These are phyloP conservation scores for Yamadazyma songkhlaensis DNA, from an alignment of 1,139 yeast species.

Conservation along the genomic window DNA sequence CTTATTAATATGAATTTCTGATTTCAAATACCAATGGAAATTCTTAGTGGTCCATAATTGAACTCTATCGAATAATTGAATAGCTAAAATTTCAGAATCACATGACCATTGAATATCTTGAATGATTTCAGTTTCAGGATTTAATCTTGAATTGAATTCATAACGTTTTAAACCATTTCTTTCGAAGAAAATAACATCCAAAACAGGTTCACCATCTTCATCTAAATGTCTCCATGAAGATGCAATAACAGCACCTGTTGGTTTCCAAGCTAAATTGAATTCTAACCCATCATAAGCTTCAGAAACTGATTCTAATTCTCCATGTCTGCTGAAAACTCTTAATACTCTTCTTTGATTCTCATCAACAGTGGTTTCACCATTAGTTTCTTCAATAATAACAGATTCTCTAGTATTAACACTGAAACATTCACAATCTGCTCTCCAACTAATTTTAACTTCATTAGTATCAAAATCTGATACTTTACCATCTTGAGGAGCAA, in stretches of 20 bases:
- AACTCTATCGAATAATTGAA: conserved; percentile 57
- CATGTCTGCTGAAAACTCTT: conserved; percentile 79
- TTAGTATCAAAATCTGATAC: conserved; percentile 52
- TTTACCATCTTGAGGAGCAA: conserved; percentile 67
- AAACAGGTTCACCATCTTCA: conserved; percentile 42
- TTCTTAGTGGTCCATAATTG: conserved; percentile 92
- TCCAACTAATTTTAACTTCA: conserved; percentile 68
- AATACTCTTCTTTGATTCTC: conserved; percentile 65
- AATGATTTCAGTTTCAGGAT: conserved; percentile 45
- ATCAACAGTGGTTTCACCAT: conserved; percentile 19
- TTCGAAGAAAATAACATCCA: conserved; percentile 78
- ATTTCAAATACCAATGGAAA: conserved; percentile 94
- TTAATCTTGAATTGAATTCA: conserved; percentile 68
- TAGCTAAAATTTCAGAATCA: conserved; percentile 74
- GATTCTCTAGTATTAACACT: conserved; percentile 64
- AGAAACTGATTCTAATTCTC: conserved; percentile 75
- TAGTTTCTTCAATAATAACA: conserved; percentile 38
- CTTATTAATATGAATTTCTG: conserved; percentile 50
- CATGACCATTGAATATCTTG: conserved; percentile 74
- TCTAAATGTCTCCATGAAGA: conserved; percentile 64
- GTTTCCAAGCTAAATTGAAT: conserved; percentile 78
- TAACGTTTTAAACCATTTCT: conserved; percentile 92
- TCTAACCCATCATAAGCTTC: conserved; percentile 89
- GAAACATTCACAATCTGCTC: conserved; percentile 91
- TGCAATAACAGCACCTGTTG: conserved; percentile 86